Conservation (phyloP, 1,139 yeast species). For the Pichia sp. region DNA sequence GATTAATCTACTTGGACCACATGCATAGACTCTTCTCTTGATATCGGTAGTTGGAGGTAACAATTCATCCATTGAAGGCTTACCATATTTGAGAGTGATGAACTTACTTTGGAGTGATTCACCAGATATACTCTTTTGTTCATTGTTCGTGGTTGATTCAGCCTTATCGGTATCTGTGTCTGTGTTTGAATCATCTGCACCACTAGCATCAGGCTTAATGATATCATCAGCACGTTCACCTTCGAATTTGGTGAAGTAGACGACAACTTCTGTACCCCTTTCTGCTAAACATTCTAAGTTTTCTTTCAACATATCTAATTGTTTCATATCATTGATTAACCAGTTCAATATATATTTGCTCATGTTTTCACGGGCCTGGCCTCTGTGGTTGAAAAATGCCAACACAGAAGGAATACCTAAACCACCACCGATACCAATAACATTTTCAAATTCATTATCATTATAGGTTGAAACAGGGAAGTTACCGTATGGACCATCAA, state of each 20-base stretch:
- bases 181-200: neutral
- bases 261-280: slow-evolving; percentile 22
- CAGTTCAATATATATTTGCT: slow-evolving; percentile 32
- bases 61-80: slow-evolving; percentile 21
- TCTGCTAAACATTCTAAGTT: slow-evolving; percentile 27
- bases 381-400: slow-evolving; percentile 17
- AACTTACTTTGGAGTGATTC: neutral
- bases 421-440: slow-evolving; percentile 27
- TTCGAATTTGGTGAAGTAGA: slow-evolving; percentile 21
- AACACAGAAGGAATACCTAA: slow-evolving; percentile 25
- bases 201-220: neutral
- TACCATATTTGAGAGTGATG: slow-evolving; percentile 16
- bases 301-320: slow-evolving; percentile 23
- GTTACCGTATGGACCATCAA: slow-evolving; percentile 40
- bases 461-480: slow-evolving; percentile 19
- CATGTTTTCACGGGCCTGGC: slow-evolving; percentile 23
- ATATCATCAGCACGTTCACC: neutral
- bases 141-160: no score
- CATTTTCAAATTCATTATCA: slow-evolving; percentile 8
- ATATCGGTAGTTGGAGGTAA: neutral
- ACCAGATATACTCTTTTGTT: no score
- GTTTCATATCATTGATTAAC: slow-evolving; percentile 25
- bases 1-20: slow-evolving; percentile 44
- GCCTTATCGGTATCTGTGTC: neutral
- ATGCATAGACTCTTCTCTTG: slow-evolving; percentile 33